These are phyloP conservation scores for Globisporangium mamillatum DNA, from an alignment of 352 stramenopile genomes.

Conservation along the genomic window DNA sequence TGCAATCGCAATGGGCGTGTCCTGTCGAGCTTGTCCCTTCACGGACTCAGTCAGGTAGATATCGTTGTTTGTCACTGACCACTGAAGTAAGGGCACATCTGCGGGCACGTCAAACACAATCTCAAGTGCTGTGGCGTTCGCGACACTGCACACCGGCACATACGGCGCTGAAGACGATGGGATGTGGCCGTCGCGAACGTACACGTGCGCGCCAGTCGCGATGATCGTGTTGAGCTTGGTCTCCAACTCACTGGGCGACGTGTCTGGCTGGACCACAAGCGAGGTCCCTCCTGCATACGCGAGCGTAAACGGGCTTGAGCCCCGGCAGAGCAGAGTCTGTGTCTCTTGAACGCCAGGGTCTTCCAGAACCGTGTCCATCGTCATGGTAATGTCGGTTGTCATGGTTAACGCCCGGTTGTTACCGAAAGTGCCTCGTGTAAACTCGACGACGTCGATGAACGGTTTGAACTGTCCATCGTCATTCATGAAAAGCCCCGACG, in stretches of 20 bases:
- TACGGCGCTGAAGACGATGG: constrained; percentile 28
- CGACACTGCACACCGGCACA: constrained; percentile 58
- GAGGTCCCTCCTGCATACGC: constrained; percentile 22
- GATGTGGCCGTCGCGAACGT: constrained; percentile 24
- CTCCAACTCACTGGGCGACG: constrained; percentile 50
- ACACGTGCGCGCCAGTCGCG: constrained; percentile 43
- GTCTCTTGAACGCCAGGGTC: constrained; percentile 69
- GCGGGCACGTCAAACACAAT: constrained; percentile 65
- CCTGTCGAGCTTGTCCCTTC: constrained; percentile 35
- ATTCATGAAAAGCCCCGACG: constrained; percentile 32
- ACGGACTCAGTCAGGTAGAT: constrained; percentile 58
- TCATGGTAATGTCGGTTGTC: constrained; percentile 52
- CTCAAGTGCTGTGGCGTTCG: constrained; percentile 30
- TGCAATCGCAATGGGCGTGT: constrained; percentile 38
- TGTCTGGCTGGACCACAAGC: constrained; percentile 32
- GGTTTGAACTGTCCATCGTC: constrained; percentile 51
- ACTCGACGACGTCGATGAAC: constrained; percentile 50
- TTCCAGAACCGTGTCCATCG: constrained; percentile 45
- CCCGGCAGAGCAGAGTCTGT: constrained; percentile 59
- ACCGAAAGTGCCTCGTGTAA: constrained; percentile 46
- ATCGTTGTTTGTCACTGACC: constrained; percentile 55
- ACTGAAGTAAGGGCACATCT: constrained; percentile 48
- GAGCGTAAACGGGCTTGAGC: constrained; percentile 43
- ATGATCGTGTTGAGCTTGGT: constrained; percentile 52
- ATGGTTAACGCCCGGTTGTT: constrained; percentile 67